These are phyloP conservation scores for Lepidium campestre DNA, from an alignment of 441 rosid genomes.

Conservation along the genomic window DNA sequence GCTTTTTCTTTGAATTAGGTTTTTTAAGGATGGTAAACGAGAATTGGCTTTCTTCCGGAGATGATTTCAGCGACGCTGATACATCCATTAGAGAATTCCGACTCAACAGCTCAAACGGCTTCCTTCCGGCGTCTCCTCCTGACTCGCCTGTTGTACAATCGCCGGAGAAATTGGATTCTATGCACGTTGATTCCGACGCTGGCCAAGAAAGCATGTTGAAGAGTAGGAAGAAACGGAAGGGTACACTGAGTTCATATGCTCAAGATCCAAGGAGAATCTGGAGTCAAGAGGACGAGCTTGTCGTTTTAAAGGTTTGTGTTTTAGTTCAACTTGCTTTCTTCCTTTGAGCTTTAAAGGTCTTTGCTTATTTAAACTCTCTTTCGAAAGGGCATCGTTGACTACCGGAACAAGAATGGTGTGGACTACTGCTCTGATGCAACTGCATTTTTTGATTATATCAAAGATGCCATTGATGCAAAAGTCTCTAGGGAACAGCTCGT, in stretches of 20 bases:
- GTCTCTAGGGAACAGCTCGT: conserved; percentile 7
- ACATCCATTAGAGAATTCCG: not conserved
- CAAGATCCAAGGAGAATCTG: not conserved
- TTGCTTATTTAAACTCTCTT: not conserved
- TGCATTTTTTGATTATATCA: not conserved
- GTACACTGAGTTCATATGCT: not conserved
- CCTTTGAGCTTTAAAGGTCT: not conserved
- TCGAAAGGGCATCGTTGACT: conserved; percentile 4
- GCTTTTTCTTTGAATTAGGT: not conserved
- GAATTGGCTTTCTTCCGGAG: not conserved
- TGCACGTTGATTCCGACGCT: not conserved
- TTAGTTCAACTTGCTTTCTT: not conserved
- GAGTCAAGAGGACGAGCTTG: not conserved
- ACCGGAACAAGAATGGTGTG: not conserved
- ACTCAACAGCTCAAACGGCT: not conserved
- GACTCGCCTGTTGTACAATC: not conserved
- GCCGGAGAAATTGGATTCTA: not conserved
- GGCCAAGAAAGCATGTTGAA: not conserved
- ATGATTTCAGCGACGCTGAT: not conserved
- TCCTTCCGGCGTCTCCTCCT: not conserved
- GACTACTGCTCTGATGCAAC: not conserved
- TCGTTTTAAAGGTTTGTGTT: not conserved
- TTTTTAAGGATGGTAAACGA: not conserved
- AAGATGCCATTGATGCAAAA: not conserved
- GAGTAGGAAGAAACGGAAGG: not conserved